Evolutionary conservation across 1,284 basidiomycete genomes (phyloP), one percentile per base, ranked within the genome.

Genomic region (Coriolopsis trogii): DNA sequence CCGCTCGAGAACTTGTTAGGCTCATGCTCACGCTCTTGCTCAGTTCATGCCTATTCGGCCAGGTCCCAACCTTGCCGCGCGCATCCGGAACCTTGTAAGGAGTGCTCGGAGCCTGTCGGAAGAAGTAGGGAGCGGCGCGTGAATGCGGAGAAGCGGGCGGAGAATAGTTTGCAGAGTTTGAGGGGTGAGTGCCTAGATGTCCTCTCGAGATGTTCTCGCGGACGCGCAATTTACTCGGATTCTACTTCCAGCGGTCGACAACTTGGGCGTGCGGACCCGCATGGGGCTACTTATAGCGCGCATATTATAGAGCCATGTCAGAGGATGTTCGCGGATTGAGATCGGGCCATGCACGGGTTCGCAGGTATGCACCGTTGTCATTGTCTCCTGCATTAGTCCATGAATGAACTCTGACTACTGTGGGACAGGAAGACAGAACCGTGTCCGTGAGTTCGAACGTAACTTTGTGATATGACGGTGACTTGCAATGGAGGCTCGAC

Each of bases 381-480:
- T 49, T 49, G 48, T 49, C 33, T 41, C 41, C 48, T 36, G 18
- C 24, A 26, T 49, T 39, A 21, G 48, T 43, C 21, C 48, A 43
- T 49, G 48, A 43, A 49, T 49, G 34, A 30, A 38, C 40, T 24
- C 20, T 21, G 37, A 10, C 20, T 38, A 23, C 24, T 18, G 24
- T 28, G 46, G 26, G 7, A 2, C 28, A 25, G n/a, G 28, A 39
- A 37, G 23, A 16, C 2, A 28, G n/a, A n/a, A n/a, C n/a, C n/a
- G n/a, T n/a, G n/a, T n/a, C n/a, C n/a, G n/a, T n/a, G n/a, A n/a
- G n/a, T n/a, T n/a, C n/a, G n/a, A n/a, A n/a, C n/a, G n/a, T n/a
- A n/a, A n/a, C n/a, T n/a, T n/a, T n/a, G n/a, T n/a, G n/a, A n/a
- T n/a, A n/a, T n/a, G n/a, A n/a, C n/a, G n/a, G n/a, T n/a, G n/a